Evolutionary conservation across 441 rosid genomes (phyloP).

Genomic region (Theobroma grandiflorum): DNA sequence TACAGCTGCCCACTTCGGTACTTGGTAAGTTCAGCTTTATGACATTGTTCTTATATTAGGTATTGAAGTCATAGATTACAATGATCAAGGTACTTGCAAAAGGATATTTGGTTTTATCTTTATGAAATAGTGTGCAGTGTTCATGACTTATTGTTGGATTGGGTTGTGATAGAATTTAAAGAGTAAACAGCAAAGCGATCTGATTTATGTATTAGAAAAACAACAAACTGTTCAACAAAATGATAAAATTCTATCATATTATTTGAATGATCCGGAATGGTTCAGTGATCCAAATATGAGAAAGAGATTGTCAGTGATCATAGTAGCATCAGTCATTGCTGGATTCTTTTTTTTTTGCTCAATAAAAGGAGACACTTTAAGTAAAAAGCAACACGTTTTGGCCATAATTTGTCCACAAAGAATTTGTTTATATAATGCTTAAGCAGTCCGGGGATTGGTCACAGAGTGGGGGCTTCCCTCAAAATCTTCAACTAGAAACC

Average conservation of each 20-base stretch:
- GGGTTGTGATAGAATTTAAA: too few relatives aligned
- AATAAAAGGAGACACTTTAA: neutral
- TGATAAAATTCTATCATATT: neutral
- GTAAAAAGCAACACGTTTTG: neutral
- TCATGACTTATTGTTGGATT: too few relatives aligned
- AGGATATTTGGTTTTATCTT: too few relatives aligned
- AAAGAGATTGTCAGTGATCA: neutral
- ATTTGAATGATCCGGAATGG: neutral
- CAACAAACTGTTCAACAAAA: too few relatives aligned
- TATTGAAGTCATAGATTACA: too few relatives aligned
- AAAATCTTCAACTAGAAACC: neutral
- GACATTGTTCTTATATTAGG: too few relatives aligned
- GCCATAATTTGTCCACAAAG: neutral
- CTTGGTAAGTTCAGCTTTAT: conserved; percentile 4
- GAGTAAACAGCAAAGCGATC: too few relatives aligned
- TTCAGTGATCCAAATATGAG: neutral
- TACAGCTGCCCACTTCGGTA: conserved; percentile 29
- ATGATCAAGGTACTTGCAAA: too few relatives aligned
- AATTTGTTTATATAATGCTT: neutral
- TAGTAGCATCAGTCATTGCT: neutral
- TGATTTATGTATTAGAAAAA: too few relatives aligned
- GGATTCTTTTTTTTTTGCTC: too few relatives aligned
- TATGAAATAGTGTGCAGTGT: too few relatives aligned
- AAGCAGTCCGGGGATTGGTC: neutral
- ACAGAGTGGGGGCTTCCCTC: neutral